Percentiles rank a stretch among this genome's conserved stretches.
Evolutionary conservation across 305 asterid species (phyloP).

Genomic region (Galium porrigens): DNA sequence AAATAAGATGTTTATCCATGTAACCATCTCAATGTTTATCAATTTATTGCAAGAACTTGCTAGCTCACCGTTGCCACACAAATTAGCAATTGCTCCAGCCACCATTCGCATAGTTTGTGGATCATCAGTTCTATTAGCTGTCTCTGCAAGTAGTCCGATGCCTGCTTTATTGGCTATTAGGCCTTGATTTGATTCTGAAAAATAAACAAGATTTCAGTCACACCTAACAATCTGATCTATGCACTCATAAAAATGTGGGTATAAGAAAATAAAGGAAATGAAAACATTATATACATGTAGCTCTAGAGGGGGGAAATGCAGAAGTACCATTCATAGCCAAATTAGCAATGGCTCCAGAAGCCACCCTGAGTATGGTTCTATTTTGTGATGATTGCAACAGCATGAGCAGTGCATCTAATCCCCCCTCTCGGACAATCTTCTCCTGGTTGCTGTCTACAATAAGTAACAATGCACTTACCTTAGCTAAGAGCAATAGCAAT

Average conservation of each 20-base stretch:
- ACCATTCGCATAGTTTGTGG: slow-evolving; percentile 84
- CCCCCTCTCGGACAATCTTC: slow-evolving; percentile 77
- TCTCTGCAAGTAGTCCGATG: slow-evolving; percentile 49
- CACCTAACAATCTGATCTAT: background rate
- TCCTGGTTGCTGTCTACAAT: slow-evolving; percentile 64
- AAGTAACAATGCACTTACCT: slow-evolving; percentile 9
- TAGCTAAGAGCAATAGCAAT: background rate
- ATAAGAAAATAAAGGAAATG: background rate
- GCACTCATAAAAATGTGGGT: background rate
- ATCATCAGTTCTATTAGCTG: slow-evolving; percentile 53
- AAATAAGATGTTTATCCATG: background rate
- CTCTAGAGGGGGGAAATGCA: background rate
- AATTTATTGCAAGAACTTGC: background rate
- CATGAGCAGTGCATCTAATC: slow-evolving; percentile 65
- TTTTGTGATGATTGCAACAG: slow-evolving; percentile 64
- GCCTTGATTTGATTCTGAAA: slow-evolving; percentile 60
- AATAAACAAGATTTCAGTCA: slow-evolving; percentile 8
- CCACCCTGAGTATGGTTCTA: slow-evolving; percentile 69
- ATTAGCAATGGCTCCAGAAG: slow-evolving; percentile 92
- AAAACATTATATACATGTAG: too few species aligned
- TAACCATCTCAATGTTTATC: background rate
- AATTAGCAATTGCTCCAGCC: slow-evolving; percentile 88
- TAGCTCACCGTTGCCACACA: slow-evolving; percentile 74
- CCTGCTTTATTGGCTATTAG: slow-evolving; percentile 66
- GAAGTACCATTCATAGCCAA: slow-evolving; percentile 80